A percentile compares a stretch with the other conserved stretches of the same genome.
Conservation (phyloP, 768 basidiomycete genomes). For the Termitomyces heimii region DNA sequence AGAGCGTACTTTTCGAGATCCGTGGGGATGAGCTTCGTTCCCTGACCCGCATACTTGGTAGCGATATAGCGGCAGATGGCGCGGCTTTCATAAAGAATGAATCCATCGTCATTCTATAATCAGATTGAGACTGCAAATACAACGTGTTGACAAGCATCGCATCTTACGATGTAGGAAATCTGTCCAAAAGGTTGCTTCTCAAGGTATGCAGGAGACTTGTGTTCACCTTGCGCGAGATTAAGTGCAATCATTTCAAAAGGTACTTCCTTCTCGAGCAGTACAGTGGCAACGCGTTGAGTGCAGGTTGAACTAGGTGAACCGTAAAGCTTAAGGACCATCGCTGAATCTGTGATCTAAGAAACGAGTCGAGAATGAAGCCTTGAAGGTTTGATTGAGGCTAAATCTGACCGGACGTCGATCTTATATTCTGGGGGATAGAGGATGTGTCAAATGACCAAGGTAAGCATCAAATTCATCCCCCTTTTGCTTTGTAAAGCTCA, state of each 20-base stretch:
- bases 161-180: slow-evolving; percentile 21
- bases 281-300: slow-evolving; percentile 36
- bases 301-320: slow-evolving; percentile 37
- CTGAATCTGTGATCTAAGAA: not conserved
- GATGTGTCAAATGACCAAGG: not conserved
- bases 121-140: not conserved
- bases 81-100: slow-evolving; percentile 33
- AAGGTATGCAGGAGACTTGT: slow-evolving; percentile 30
- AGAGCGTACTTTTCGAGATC: slow-evolving; percentile 31
- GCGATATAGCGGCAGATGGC: slow-evolving; percentile 48
- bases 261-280: slow-evolving; percentile 41
- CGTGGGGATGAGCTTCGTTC: slow-evolving; percentile 43
- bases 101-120: slow-evolving; percentile 16
- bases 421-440: not conserved
- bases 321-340: slow-evolving; percentile 41
- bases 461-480: not conserved
- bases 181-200: slow-evolving; percentile 50
- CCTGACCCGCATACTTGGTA: slow-evolving; percentile 41
- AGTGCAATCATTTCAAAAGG: slow-evolving; percentile 41
- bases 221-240: slow-evolving; percentile 30
- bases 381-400: not conserved
- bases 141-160: slow-evolving; percentile 11
- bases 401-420: not conserved
- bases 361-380: not conserved
- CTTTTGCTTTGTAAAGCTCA: too few relatives aligned